Base-by-base conservation (phyloP, 2,329 filamentous ascomycete species). In the Curvularia hawaiiensis region DNA sequence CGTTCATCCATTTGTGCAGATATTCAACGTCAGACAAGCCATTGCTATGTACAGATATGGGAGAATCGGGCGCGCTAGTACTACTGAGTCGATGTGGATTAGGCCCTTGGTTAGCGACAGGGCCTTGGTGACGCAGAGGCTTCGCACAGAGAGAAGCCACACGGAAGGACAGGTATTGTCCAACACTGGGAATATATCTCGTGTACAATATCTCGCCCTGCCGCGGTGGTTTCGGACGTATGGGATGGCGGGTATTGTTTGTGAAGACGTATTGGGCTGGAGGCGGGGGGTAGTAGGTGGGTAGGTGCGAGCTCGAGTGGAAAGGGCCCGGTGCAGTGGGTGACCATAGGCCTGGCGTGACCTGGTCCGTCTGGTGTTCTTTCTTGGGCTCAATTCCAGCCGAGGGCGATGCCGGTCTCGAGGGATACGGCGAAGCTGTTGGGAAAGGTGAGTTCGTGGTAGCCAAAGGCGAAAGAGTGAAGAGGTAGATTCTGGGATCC, bases 121-220 rank as follows among this genome's bases (percentile, higher is more conserved):
- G 87, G 0, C 90, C 90, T 26, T 84, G 79, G 70, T 91, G 87
- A 0, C 85, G 82, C 0, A 89, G 84, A 0, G 89, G 83, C 47
- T 84, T 83, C 1, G 84, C 74, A 33, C 88, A 88, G 6, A 89
- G 78, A 0, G 89, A 91, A 0, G 93, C 92, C 0, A 95, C 88
- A 20, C 95, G 88, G 78, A 99, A 96, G 0, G 91, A 93, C 9
- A 99, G 83, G 64, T 93, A 97, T 73, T 96, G 91, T 6, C 85
- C 85, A 2, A 93, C 80, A 46, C 89, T 94, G 0, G 91, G 91
- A 16, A 98, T 82, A 73, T 89, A 97, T 52, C 95, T 89, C 0
- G 88, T 89, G 75, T 99, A 99, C 69, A 99, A 94, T 0, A 91
- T 87, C 69, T 97, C 92, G 14, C 92, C 92, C 82, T 96, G 92